Base-by-base conservation (phyloP, 176 grass and related monocot species). In the Ampelocalamus luodianensis region DNA sequence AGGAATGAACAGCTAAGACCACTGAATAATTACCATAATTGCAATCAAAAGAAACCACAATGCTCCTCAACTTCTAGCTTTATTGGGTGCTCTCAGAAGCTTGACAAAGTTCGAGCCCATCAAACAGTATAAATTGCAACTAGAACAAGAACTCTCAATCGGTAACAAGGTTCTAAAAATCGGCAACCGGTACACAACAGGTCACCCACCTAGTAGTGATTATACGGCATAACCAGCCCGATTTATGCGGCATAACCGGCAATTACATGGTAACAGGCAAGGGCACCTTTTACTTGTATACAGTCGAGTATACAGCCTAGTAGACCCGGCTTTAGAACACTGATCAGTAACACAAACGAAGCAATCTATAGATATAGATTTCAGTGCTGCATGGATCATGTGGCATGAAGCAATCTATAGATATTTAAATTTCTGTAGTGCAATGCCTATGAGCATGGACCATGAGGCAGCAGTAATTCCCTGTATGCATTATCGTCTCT, bases 111-210 rank as follows among this genome's bases (percentile, higher is more conserved):
- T 59, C 8, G 67, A 55, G n/a, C 26, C 8, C 17, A 46, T 20
- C 10, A 59, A 55, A 88, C n/a, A 9, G 0, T 62, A 83, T 44
- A 50, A 56, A 20, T 43, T 78, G 44, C 8, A 83, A 65, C 23
- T 70, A 6, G 6, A 26, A 24, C 49, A 15, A 65, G 12, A 71
- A 24, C 18, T 16, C 14, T 22, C 9, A 44, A 20, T 44, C 36
- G 69, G 10, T 45, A 76, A 46, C 1, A 34, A 34, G 32, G 32
- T 34, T 34, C 32, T 34, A 34, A 34, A 34, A 34, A 34, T 34
- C 32, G 32, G 32, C 32, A 34, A 34, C 32, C 32, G 2, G 32
- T 34, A 34, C 32, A 2, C 32, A 3, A 34, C 2, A 34, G 32
- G 32, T 3, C 32, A 34, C 1, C 32, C 32, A 34, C 32, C 32